Evolutionary conservation across 1,284 basidiomycete genomes (phyloP).

Genomic region (Malassezia psittaci): DNA sequence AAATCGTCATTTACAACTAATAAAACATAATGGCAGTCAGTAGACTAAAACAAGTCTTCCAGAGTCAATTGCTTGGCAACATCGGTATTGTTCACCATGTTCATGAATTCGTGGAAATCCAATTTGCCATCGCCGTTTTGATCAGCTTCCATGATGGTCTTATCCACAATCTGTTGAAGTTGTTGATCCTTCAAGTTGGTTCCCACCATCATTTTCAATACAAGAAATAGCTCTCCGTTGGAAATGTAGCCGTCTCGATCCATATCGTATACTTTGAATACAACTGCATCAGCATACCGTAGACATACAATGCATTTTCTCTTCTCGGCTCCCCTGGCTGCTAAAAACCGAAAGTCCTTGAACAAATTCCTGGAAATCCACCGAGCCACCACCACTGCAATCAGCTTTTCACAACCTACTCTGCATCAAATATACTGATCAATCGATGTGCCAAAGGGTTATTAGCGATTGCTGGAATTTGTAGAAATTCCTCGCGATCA

Average conservation of each 20-base stretch:
- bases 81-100: slow-evolving; percentile 95
- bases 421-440: slow-evolving; percentile 99
- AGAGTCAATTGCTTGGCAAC: slow-evolving; percentile 98
- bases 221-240: slow-evolving; percentile 96
- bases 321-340: slow-evolving; percentile 85
- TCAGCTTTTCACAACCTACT: slow-evolving; percentile 54
- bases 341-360: slow-evolving; percentile 94
- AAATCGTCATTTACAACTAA: background rate
- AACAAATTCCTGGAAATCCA: slow-evolving; percentile 98
- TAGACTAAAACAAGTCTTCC: slow-evolving; percentile 50
- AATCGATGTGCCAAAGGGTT: slow-evolving; percentile 92
- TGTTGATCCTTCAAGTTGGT: slow-evolving; percentile 99
- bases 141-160: slow-evolving; percentile 99
- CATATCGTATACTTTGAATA: slow-evolving; percentile 98
- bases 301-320: slow-evolving; percentile 81
- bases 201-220: slow-evolving; percentile 99
- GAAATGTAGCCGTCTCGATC: slow-evolving; percentile 94
- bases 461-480: slow-evolving; percentile 96
- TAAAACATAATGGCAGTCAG: background rate
- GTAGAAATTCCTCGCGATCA: slow-evolving; percentile 94
- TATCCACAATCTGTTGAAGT: slow-evolving; percentile 98
- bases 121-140: slow-evolving; percentile 93
- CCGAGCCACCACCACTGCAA: slow-evolving; percentile 73
- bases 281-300: slow-evolving; percentile 55
- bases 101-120: slow-evolving; percentile 89